Evolutionary conservation across 2,329 filamentous ascomycete genomes (phyloP).

Genomic region (Paraphaeosphaeria sporulosa): DNA sequence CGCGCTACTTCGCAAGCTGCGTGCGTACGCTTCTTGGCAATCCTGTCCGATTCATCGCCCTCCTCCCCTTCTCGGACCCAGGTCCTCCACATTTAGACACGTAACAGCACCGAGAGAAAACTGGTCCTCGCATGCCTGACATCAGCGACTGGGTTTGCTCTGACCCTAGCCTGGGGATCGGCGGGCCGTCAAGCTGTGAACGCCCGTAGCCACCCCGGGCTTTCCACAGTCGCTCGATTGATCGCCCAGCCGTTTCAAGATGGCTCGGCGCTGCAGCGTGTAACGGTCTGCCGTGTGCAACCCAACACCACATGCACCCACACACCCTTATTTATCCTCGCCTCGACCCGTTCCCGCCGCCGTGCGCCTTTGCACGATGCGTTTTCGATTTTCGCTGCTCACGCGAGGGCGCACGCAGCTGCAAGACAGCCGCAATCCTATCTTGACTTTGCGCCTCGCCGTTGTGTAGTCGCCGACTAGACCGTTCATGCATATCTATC

Average conservation of each 20-base stretch:
- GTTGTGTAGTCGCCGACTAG: neutral
- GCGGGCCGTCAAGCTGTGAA: neutral
- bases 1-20: neutral
- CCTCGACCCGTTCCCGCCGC: neutral
- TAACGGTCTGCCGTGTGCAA: too few relatives aligned
- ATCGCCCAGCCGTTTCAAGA: constrained; percentile 6
- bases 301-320: neutral
- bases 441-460: neutral
- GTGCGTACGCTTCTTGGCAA: constrained; percentile 7
- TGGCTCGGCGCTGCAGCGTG: too few relatives aligned
- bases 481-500: neutral
- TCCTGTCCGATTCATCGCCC: neutral
- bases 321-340: neutral
- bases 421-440: neutral
- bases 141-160: neutral
- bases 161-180: neutral
- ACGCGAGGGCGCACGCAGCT: neutral
- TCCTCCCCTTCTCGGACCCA: neutral
- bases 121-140: neutral
- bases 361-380: neutral
- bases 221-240: neutral
- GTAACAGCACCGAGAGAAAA: neutral
- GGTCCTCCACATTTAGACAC: neutral
- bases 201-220: neutral
- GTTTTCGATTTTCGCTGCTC: neutral